Conservation (phyloP, 2,329 filamentous ascomycete species). For the Penicillium sp. region DNA sequence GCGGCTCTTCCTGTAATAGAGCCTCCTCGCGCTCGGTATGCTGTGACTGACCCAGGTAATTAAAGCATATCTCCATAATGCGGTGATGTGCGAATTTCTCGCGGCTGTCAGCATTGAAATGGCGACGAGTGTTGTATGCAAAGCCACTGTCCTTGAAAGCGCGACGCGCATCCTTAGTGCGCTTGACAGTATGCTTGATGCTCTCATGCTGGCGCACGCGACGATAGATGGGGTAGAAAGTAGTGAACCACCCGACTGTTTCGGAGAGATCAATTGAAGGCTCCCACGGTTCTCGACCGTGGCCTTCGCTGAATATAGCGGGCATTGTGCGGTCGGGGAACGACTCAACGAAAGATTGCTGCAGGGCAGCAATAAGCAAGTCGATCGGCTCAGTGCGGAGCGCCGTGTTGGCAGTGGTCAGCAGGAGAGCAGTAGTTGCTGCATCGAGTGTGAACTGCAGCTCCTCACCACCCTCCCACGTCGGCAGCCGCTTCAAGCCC, state of each 20-base stretch:
- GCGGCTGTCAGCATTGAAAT: background rate
- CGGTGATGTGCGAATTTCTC: background rate
- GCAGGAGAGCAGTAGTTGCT: slow-evolving; percentile 6
- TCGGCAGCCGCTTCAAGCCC: background rate
- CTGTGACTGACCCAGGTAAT: slow-evolving; percentile 2
- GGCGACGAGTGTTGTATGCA: background rate
- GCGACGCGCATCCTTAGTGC: slow-evolving; percentile 1
- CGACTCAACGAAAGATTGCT: slow-evolving; percentile 16
- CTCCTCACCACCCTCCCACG: background rate
- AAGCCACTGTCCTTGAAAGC: background rate
- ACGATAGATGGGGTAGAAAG: slow-evolving; percentile 1
- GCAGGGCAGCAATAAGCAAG: slow-evolving; percentile 18
- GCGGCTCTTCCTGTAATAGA: background rate
- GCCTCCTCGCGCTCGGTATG: slow-evolving; percentile 1
- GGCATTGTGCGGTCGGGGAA: slow-evolving; percentile 15
- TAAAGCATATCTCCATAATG: slow-evolving; percentile 4
- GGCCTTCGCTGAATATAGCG: slow-evolving; percentile 22
- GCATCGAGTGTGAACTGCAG: slow-evolving; percentile 8
- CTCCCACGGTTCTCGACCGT: slow-evolving; percentile 23
- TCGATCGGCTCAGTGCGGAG: slow-evolving; percentile 21
- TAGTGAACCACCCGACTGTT: slow-evolving; percentile 28
- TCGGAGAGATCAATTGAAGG: slow-evolving; percentile 16
- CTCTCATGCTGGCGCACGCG: background rate
- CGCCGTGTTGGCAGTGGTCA: slow-evolving; percentile 6
- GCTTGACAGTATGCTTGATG: background rate